A percentile compares a stretch with the other conserved stretches of the same genome.
phyloP scores from a whole-genome alignment of 768 basidiomycete species.

The Crucibulum laeve region DNA sequence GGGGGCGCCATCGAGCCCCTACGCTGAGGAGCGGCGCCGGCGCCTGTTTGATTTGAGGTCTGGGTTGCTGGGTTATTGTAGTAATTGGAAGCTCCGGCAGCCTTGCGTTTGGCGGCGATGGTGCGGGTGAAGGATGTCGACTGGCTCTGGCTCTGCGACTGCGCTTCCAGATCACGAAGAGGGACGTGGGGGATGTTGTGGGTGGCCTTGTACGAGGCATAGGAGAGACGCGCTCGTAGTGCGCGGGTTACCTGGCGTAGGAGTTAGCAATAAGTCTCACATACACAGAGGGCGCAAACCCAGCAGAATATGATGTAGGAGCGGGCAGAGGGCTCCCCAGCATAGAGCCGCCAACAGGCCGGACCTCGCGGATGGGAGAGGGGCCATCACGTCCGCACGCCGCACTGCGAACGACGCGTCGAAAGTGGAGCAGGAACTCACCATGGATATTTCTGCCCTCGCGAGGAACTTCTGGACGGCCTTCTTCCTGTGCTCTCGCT shows the following conservation, averaged over 20 bases:
- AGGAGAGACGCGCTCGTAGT: constrained; percentile 74
- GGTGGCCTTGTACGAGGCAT: constrained; percentile 81
- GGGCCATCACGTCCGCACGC: constrained; percentile 17
- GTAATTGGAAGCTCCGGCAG: constrained; percentile 37
- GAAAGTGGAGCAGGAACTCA: constrained; percentile 39
- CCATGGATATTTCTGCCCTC: constrained; percentile 76
- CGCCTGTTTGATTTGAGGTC: constrained; percentile 26
- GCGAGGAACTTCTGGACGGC: constrained; percentile 75
- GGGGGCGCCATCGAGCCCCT: constrained; percentile 44
- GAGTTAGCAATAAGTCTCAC: not conserved
- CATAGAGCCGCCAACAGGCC: constrained; percentile 1
- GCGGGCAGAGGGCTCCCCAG: constrained; percentile 9
- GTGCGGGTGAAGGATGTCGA: constrained; percentile 42
- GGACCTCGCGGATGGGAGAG: not conserved
- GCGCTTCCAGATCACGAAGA: constrained; percentile 69
- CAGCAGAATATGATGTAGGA: too few species aligned
- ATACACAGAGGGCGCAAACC: too few species aligned
- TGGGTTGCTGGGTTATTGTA: constrained; percentile 52
- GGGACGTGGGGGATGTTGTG: constrained; percentile 66
- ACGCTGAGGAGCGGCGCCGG: constrained; percentile 24
- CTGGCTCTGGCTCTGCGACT: constrained; percentile 38
- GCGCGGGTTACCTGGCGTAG: constrained; percentile 67
- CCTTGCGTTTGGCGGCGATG: constrained; percentile 57
- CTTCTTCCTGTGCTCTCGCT: constrained; percentile 59
- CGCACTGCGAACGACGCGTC: constrained; percentile 43